Conservation (phyloP, 2,329 filamentous ascomycete genomes). For the Venturia effusa region DNA sequence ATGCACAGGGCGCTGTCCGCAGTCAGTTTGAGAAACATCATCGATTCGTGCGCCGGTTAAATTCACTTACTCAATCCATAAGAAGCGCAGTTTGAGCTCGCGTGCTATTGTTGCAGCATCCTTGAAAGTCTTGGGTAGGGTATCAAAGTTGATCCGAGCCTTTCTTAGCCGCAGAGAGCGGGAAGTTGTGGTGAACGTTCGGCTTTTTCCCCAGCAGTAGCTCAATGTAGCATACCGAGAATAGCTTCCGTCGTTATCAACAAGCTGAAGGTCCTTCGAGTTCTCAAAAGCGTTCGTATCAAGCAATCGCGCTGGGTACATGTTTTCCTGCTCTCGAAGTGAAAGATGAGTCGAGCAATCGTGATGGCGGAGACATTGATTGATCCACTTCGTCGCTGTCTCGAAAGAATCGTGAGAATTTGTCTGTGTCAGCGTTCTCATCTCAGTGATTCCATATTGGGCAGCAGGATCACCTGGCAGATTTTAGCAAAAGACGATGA, state of each 20-base stretch:
- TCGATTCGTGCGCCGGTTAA: neutral
- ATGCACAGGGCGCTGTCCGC: slow-evolving; percentile 13
- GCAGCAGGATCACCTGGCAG: slow-evolving; percentile 6
- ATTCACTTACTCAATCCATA: slow-evolving; percentile 14
- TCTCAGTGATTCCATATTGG: slow-evolving; percentile 9
- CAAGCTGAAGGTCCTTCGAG: neutral
- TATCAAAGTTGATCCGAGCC: slow-evolving; percentile 4
- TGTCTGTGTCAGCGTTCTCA: slow-evolving; percentile 3
- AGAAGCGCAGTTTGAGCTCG: slow-evolving; percentile 9
- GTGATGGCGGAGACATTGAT: slow-evolving; percentile 7
- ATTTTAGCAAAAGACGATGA: neutral
- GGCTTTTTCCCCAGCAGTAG: slow-evolving; percentile 12
- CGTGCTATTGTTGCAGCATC: slow-evolving; percentile 11
- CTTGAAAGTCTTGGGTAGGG: slow-evolving; percentile 11
- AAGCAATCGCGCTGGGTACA: slow-evolving; percentile 6
- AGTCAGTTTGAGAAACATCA: neutral
- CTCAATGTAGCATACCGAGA: slow-evolving; percentile 1
- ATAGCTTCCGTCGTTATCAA: slow-evolving; percentile 7
- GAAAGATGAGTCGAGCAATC: slow-evolving; percentile 5
- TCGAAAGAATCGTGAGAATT: neutral
- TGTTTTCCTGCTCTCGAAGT: slow-evolving; percentile 8
- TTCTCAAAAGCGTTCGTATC: slow-evolving; percentile 9
- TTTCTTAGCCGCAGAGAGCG: slow-evolving; percentile 9
- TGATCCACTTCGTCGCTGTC: slow-evolving; percentile 8
- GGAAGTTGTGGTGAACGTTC: slow-evolving; percentile 11